phyloP scores from a whole-genome alignment of 2,329 filamentous ascomycete species.

The Penicillium oxalicum region DNA sequence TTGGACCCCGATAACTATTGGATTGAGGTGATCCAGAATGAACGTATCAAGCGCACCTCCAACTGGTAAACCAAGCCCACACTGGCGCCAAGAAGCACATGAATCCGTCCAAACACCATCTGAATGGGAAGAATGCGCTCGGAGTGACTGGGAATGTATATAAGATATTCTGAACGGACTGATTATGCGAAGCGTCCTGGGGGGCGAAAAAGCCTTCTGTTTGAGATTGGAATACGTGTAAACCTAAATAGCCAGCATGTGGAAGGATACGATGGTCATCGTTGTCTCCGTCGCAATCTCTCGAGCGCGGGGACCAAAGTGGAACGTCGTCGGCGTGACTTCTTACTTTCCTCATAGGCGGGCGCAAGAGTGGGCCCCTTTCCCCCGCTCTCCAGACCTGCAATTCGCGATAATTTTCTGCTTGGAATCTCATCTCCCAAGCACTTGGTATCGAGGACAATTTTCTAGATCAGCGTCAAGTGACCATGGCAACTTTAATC shows the following conservation, averaged over 20 bases:
- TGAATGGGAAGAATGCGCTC: not conserved
- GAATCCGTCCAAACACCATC: not conserved
- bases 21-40: constrained; percentile 70
- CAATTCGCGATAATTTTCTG: constrained; percentile 6
- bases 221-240: no score
- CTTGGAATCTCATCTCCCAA: not conserved
- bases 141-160: no score
- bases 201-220: no score
- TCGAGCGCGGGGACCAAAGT: not conserved
- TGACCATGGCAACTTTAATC: constrained; percentile 4
- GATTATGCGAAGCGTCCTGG: no score
- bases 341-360: constrained; percentile 17
- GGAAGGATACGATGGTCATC: no score
- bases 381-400: constrained; percentile 12
- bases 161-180: no score
- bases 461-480: not conserved
- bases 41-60: constrained; percentile 38
- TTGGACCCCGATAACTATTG: constrained; percentile 84
- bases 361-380: constrained; percentile 13
- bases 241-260: no score
- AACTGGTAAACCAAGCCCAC: constrained; percentile 29
- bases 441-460: no score
- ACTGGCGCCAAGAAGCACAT: not conserved
- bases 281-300: no score
- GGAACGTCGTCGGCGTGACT: constrained; percentile 11